Evolutionary conservation across 345 rosid species (phyloP).

Genomic region (Acer negundo): DNA sequence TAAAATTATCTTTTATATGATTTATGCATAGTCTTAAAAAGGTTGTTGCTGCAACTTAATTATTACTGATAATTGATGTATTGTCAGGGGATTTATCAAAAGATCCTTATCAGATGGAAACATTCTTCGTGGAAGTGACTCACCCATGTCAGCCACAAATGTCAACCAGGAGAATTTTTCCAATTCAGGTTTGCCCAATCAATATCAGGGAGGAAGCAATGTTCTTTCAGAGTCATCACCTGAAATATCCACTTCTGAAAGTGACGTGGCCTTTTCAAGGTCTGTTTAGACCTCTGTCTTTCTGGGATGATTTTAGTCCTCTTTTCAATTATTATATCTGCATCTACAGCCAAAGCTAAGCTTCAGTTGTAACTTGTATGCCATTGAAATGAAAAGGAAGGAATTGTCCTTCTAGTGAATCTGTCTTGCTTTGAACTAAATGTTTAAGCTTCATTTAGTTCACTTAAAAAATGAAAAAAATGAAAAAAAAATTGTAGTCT

Average conservation of each 20-base stretch:
- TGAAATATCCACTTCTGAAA: constrained; percentile 78
- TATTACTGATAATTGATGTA: constrained; percentile 18
- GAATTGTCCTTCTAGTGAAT: background rate
- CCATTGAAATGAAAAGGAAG: background rate
- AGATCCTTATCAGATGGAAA: constrained; percentile 96
- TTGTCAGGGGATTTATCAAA: constrained; percentile 68
- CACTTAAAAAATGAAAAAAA: no score
- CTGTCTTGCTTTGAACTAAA: background rate
- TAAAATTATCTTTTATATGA: background rate
- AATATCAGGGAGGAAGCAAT: constrained; percentile 44
- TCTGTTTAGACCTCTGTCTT: constrained; percentile 29
- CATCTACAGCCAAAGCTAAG: background rate
- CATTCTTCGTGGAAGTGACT: constrained; percentile 51
- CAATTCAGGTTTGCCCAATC: constrained; percentile 45
- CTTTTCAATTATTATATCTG: background rate
- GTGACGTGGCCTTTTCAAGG: constrained; percentile 76
- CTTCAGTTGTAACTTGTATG: background rate
- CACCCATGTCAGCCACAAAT: constrained; percentile 51
- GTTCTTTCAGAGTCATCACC: constrained; percentile 82
- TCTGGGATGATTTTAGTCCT: background rate
- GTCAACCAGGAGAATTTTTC: constrained; percentile 47
- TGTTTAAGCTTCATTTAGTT: background rate
- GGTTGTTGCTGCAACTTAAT: constrained; percentile 11
- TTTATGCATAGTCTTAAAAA: background rate
- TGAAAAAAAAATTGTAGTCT: background rate